These are phyloP conservation scores for Hortiboletus rubellus DNA, from an alignment of 1,284 basidiomycete species.

Conservation along the genomic window DNA sequence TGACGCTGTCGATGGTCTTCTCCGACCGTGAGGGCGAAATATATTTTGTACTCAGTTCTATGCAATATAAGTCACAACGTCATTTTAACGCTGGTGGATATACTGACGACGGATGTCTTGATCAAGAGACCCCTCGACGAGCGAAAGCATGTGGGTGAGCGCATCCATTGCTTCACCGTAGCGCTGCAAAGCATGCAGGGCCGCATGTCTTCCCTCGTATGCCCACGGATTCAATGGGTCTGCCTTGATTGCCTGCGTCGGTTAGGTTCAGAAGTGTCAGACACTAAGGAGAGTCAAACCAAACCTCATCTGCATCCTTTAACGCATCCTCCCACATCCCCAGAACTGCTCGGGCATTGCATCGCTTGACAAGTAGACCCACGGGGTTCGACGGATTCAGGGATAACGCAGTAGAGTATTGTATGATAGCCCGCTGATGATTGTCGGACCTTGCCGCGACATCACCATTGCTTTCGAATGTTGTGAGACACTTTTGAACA, in stretches of 20 bases:
- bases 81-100: not conserved
- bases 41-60: too few species aligned
- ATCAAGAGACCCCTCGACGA: not conserved
- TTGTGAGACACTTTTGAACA: not conserved
- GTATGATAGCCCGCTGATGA: not conserved
- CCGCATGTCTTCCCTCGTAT: constrained; percentile 5
- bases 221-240: not conserved
- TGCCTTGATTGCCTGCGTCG: constrained; percentile 1
- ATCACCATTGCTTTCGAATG: not conserved
- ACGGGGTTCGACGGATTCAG: not conserved
- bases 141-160: not conserved
- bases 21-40: too few species aligned
- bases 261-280: not conserved
- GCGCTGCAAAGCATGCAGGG: not conserved
- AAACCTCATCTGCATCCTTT: not conserved
- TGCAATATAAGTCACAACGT: too few species aligned
- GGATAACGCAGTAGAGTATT: constrained; percentile 7
- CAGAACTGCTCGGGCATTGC: not conserved
- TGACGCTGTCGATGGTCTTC: not conserved
- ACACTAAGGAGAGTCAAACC: too few species aligned
- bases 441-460: not conserved
- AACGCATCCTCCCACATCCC: not conserved
- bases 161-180: constrained; percentile 9
- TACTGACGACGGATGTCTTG: not conserved
- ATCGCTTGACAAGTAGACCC: constrained; percentile 11